Conservation (phyloP, 345 rosid species). For the Brassica napus region Da-Ae NC_063442.1:19289501-19290000, state of each 20-base stretch:
- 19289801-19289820: slow-evolving; percentile 34
- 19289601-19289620: no score
- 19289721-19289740: not conserved
- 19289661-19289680: not conserved
- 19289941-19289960: not conserved
- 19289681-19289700: not conserved
- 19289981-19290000: not conserved
- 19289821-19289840: slow-evolving; percentile 30
- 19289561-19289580: not conserved
- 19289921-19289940: no score
- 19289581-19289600: not conserved
- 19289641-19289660: not conserved
- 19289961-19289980: not conserved
- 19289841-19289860: slow-evolving; percentile 36
- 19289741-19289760: slow-evolving; percentile 25
- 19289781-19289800: slow-evolving; percentile 35
- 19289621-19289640: not conserved
- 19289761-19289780: slow-evolving; percentile 37
- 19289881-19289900: slow-evolving; percentile 30
- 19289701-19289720: not conserved
- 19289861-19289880: slow-evolving; percentile 37
- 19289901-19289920: not conserved
- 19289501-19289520: not conserved
- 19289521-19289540: not conserved
- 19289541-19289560: not conserved